phyloP scores from a whole-genome alignment of 768 basidiomycete genomes.

The Mycena maculata region DNA sequence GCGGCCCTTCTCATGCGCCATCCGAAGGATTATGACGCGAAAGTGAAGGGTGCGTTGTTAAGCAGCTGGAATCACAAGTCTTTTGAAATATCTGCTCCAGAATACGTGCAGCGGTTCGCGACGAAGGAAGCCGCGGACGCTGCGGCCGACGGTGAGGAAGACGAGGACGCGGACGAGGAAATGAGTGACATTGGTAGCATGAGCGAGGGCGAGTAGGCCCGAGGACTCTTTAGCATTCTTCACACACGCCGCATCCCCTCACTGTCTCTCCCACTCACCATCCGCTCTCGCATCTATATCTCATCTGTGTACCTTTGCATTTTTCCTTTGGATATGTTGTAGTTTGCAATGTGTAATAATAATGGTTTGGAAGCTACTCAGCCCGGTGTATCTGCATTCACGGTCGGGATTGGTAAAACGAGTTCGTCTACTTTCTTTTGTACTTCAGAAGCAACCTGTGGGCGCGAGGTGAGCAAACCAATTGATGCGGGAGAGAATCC shows the following conservation, averaged over 20 bases:
- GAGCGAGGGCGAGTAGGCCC: constrained; percentile 70
- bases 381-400: constrained; percentile 21
- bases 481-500: constrained; percentile 6
- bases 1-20: constrained; percentile 98
- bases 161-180: constrained; percentile 81
- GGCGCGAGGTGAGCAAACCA: constrained; percentile 32
- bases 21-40: constrained; percentile 93
- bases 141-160: constrained; percentile 67
- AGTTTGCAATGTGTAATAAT: constrained; percentile 36
- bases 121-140: constrained; percentile 91
- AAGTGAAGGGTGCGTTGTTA: constrained; percentile 81
- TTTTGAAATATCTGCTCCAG: constrained; percentile 53
- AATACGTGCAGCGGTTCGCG: constrained; percentile 96
- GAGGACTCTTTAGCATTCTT: constrained; percentile 24
- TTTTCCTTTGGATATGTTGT: constrained; percentile 29
- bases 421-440: constrained; percentile 83
- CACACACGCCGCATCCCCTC: constrained; percentile 18
- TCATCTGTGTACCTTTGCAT: constrained; percentile 35
- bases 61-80: neutral
- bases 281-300: constrained; percentile 22
- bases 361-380: constrained; percentile 31
- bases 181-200: constrained; percentile 91
- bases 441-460: constrained; percentile 75
- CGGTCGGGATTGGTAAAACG: constrained; percentile 56
- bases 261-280: constrained; percentile 8